These are phyloP conservation scores for Begonia masoniana DNA, from an alignment of 306 rosid genomes.

Conservation along the genomic window DNA sequence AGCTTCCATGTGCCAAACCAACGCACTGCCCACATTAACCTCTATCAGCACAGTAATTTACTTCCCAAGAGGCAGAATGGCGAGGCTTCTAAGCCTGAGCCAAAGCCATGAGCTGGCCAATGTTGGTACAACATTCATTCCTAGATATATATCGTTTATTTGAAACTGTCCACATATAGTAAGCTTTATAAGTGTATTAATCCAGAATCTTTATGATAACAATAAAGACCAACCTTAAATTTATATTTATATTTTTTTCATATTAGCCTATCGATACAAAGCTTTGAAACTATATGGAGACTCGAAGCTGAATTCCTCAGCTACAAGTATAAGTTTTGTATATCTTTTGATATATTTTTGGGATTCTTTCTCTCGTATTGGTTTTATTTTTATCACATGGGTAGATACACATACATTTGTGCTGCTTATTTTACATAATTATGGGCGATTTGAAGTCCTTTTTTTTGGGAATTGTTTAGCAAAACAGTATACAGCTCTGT, in stretches of 20 bases:
- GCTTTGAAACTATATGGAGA: not conserved
- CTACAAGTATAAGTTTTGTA: too few relatives aligned
- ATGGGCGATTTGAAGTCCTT: too few relatives aligned
- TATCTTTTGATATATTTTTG: not conserved
- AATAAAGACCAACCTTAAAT: not conserved
- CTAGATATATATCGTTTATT: not conserved
- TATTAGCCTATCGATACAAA: not conserved
- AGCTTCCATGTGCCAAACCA: not conserved
- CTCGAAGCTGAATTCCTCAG: not conserved
- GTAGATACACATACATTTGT: too few relatives aligned
- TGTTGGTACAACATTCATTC: not conserved
- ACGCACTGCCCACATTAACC: not conserved
- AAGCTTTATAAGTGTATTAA: not conserved
- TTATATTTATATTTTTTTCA: not conserved
- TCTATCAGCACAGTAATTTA: not conserved
- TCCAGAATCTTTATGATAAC: not conserved
- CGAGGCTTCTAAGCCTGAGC: constrained; percentile 4
- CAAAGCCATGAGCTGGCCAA: not conserved
- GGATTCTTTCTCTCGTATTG: not conserved
- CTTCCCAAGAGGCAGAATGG: not conserved
- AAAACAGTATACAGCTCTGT: too few relatives aligned
- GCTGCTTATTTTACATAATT: too few relatives aligned
- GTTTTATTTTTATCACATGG: too few relatives aligned
- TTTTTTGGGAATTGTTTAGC: too few relatives aligned
- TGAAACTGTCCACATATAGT: not conserved